Conservation (phyloP, 768 basidiomycete genomes). For the Boletellus emodensis region DNA sequence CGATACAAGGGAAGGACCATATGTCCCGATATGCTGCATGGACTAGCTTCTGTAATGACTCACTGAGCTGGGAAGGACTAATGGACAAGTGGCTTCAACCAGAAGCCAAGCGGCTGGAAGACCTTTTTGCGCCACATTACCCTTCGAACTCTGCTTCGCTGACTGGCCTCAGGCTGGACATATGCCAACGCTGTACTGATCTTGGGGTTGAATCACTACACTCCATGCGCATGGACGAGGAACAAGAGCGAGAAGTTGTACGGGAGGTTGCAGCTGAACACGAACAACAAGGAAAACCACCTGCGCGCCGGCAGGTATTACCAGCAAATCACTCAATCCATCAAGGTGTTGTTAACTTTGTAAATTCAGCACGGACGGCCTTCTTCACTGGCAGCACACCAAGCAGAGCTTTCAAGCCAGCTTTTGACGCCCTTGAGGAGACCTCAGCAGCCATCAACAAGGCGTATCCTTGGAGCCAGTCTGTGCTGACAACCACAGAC, state of each 20-base stretch:
- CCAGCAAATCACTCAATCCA: constrained; percentile 16
- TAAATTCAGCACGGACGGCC: constrained; percentile 7
- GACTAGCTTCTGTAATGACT: constrained; percentile 9
- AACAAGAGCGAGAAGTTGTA: neutral
- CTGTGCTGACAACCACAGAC: constrained; percentile 14
- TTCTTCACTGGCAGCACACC: no score
- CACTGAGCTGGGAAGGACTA: neutral
- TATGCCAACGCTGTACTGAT: neutral
- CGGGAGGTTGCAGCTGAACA: neutral
- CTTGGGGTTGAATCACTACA: neutral
- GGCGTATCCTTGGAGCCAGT: constrained; percentile 13
- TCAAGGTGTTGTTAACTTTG: neutral
- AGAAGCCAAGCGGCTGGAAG: constrained; percentile 36
- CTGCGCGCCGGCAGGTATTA: neutral
- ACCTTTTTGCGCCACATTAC: constrained; percentile 27
- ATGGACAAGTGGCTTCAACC: constrained; percentile 35
- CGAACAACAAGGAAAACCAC: no score
- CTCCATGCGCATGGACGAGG: neutral
- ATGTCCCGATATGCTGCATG: constrained; percentile 21
- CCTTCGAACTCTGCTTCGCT: constrained; percentile 17
- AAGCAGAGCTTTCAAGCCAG: constrained; percentile 11
- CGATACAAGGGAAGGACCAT: constrained; percentile 38
- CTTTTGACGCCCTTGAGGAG: constrained; percentile 9
- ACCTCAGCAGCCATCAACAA: constrained; percentile 14
- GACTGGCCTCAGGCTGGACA: constrained; percentile 1